Evolutionary conservation across 805 yeast genomes (phyloP), one percentile per base, ranked within the genome.

Genomic region (Phaffomyces antillensis): DNA sequence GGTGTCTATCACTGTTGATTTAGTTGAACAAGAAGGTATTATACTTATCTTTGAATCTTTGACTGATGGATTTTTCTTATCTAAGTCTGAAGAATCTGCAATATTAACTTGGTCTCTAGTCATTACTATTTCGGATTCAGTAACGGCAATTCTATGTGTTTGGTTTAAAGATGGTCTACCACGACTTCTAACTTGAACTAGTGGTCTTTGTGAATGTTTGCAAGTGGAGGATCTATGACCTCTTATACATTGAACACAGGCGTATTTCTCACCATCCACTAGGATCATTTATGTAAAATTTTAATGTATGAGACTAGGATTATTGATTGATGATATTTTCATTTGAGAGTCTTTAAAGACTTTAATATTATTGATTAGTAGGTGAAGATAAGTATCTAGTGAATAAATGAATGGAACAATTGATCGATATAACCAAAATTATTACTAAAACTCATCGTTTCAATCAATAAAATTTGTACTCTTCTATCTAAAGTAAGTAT

Each of bases 221-320:
- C 96, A 86, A 44, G 81, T 76, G 3, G 88, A 77, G 0, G 93
- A 82, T 23, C 96, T 65, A 56, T 86, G 96, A 20, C 96, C 96
- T 30, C 95, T 67, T 25, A 86, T 84, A 56, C 96, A 86, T 61
- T 80, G 83, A 42, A 77, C 73, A 59, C 91, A 84, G 10, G 90
- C 81, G 60, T 79, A 83, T 58, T 84, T 84, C 55, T 71, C 79
- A 18, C 83, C 85, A 53, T 82, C 85, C 51, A 83, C 83, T 37
- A 82, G 61, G 41, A 84, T 81, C 91, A 83, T 83, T 12, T 34
- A 18, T 32, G 13, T 31, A 17, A 12, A 12, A 15, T 15, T 31
- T 4, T 13, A 15, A 15, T 7, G n/a, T 16, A 28, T 28, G 13
- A 11, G 13, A 12, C 11, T 28, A 12, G 11, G 15, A 28, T 11